Conservation (phyloP, 495 filamentous ascomycete genomes). For the Aspergillus incahuasiensis region DNA sequence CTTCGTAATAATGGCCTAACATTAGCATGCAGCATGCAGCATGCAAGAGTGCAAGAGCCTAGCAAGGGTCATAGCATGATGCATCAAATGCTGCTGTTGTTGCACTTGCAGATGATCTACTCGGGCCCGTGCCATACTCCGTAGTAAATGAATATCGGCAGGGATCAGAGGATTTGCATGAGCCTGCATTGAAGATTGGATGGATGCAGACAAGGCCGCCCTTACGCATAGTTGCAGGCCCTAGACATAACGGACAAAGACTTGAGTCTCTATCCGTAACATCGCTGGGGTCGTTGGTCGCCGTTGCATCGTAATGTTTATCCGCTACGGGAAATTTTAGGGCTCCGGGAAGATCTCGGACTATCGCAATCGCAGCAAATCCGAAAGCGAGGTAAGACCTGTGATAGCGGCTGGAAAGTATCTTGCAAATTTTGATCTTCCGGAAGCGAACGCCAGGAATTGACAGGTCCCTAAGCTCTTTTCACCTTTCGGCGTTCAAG, state of each 20-base stretch:
- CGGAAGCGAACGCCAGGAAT: neutral
- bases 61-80: neutral
- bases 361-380: too few species aligned
- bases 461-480: conserved; percentile 14
- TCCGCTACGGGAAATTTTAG: neutral
- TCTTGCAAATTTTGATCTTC: neutral
- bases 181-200: neutral
- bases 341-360: too few species aligned
- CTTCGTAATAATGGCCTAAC: neutral
- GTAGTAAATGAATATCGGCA: neutral
- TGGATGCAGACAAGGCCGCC: neutral
- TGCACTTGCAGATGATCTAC: conserved; percentile 12
- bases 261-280: neutral
- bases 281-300: neutral
- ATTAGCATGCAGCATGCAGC: conserved; percentile 8
- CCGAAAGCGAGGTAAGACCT: neutral
- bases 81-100: conserved; percentile 3
- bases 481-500: neutral
- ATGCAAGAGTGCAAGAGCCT: conserved; percentile 3
- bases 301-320: neutral
- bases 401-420: neutral
- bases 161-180: neutral
- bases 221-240: too few species aligned
- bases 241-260: neutral
- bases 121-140: neutral